Conservation (phyloP, 2,329 filamentous ascomycete species). For the Sporothrix phasma region DNA sequence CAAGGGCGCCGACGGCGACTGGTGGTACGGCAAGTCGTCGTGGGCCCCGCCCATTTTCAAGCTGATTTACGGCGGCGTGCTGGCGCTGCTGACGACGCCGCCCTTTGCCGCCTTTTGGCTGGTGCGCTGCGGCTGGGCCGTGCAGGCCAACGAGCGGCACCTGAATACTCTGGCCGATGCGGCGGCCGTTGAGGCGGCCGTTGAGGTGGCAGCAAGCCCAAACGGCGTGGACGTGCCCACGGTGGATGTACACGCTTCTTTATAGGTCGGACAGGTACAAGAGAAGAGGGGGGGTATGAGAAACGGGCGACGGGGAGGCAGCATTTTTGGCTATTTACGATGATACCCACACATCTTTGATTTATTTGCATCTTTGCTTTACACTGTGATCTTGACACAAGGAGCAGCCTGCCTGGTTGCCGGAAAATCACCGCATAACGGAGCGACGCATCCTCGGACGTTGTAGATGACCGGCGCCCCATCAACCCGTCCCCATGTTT, state of each 20-base stretch:
- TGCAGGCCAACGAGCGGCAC: constrained; percentile 19
- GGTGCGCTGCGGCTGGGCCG: constrained; percentile 37
- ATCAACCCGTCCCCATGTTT: too few species aligned
- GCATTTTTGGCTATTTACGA: constrained; percentile 1
- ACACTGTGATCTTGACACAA: neutral
- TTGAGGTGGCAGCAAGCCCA: too few species aligned
- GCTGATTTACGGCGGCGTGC: constrained; percentile 35
- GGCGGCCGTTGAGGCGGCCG: neutral
- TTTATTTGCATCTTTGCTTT: neutral
- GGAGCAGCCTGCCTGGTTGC: too few species aligned
- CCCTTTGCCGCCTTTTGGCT: constrained; percentile 42
- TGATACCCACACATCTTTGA: constrained; percentile 2
- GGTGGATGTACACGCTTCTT: neutral
- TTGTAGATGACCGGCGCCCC: too few species aligned
- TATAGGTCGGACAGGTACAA: neutral
- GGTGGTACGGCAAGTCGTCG: constrained; percentile 28
- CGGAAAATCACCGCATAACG: too few species aligned
- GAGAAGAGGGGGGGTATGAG: neutral
- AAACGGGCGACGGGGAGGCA: neutral
- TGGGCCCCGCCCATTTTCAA: constrained; percentile 44
- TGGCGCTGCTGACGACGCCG: constrained; percentile 39
- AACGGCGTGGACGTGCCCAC: neutral
- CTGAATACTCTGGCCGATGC: neutral
- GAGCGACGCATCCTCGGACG: too few species aligned
- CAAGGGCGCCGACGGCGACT: constrained; percentile 31